These are phyloP conservation scores for Cryptococcus depauperatus DNA, from an alignment of 1,284 basidiomycete species.

Conservation along the genomic window DNA sequence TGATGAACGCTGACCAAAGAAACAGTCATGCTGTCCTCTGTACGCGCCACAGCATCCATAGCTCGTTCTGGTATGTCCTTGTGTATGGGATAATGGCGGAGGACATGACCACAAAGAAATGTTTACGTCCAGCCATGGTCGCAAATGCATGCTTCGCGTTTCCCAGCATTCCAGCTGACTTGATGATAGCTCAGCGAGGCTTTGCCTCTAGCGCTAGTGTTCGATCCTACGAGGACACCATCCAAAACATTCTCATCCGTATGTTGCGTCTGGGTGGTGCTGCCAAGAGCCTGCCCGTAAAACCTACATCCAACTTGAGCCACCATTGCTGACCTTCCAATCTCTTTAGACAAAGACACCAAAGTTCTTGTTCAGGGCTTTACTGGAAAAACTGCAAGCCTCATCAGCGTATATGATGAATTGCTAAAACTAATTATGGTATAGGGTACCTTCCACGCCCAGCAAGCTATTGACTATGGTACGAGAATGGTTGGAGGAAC, in stretches of 20 bases:
- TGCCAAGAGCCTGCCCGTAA: background rate
- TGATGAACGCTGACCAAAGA: no score
- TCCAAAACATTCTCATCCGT: constrained; percentile 79
- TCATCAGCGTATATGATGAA: background rate
- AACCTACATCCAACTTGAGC: background rate
- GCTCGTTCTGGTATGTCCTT: constrained; percentile 22
- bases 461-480: constrained; percentile 79
- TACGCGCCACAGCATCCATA: constrained; percentile 23
- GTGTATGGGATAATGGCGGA: no score
- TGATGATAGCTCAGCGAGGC: constrained; percentile 29
- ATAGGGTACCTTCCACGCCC: constrained; percentile 94
- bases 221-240: constrained; percentile 76
- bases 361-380: constrained; percentile 89
- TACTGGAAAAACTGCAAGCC: constrained; percentile 88
- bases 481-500: constrained; percentile 98
- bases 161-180: background rate
- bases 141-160: background rate
- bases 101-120: background rate
- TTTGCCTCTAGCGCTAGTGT: constrained; percentile 64
- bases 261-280: constrained; percentile 8
- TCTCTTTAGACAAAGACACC: constrained; percentile 67
- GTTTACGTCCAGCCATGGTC: constrained; percentile 1
- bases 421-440: background rate
- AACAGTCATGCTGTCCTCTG: constrained; percentile 15
- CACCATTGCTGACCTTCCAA: background rate